These are phyloP conservation scores for Eutypa lata DNA, from an alignment of 2,329 filamentous ascomycete species.

Conservation along the genomic window DNA sequence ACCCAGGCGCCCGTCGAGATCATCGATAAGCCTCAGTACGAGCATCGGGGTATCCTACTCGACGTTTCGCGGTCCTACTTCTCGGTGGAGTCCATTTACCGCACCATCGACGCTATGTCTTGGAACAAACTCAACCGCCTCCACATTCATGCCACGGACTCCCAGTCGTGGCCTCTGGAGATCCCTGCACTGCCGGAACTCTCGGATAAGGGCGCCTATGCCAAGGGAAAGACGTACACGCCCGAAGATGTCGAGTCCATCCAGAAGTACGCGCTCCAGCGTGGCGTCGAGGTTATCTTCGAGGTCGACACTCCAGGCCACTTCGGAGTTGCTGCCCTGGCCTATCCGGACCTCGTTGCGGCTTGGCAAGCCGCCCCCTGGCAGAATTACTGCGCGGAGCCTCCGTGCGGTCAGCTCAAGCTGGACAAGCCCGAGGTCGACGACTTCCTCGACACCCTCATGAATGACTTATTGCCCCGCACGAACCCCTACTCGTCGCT, in stretches of 20 bases:
- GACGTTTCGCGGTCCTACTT: constrained; percentile 75
- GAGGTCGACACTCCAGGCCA: constrained; percentile 84
- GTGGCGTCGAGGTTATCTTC: constrained; percentile 68
- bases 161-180: constrained; percentile 82
- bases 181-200: constrained; percentile 73
- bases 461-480: constrained; percentile 74
- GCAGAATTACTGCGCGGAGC: constrained; percentile 57
- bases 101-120: constrained; percentile 71
- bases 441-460: constrained; percentile 67
- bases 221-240: constrained; percentile 63
- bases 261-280: constrained; percentile 66
- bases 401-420: constrained; percentile 68
- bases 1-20: constrained; percentile 68
- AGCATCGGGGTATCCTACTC: constrained; percentile 75
- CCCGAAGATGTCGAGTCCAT: constrained; percentile 61
- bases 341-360: constrained; percentile 69
- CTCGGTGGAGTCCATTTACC: constrained; percentile 63
- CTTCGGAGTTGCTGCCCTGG: constrained; percentile 63
- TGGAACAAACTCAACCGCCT: constrained; percentile 83
- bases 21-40: constrained; percentile 69
- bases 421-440: constrained; percentile 71
- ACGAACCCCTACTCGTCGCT: constrained; percentile 66
- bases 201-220: constrained; percentile 70
- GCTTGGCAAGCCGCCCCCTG: constrained; percentile 59
- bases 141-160: constrained; percentile 78